Base-by-base conservation (phyloP, 2,329 filamentous ascomycete genomes). In the Spiromastix sp. region DNA sequence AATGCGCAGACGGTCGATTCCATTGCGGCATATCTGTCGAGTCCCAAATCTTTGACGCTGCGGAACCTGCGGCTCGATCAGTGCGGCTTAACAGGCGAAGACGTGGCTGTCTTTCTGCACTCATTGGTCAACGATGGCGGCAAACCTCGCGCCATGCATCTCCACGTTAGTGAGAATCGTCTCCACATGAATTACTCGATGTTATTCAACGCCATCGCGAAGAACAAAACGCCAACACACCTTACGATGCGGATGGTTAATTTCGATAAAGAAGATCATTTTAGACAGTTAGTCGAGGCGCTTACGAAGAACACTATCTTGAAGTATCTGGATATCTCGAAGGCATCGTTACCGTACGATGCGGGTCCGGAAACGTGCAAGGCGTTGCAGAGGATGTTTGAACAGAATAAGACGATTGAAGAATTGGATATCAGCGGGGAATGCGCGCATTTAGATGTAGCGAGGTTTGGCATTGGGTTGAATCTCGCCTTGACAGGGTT, bases 361-460 rank as follows among this genome's bases (percentile, higher is more conserved):
- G 79, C 79, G 3, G 72, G 74, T 6, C 70, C 73, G 7, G 76
- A 80, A 38, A 83, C 79, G 0, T 81, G 77, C 47, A 69, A 71
- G 40, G 70, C 74, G 10, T 55, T 84, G 37, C 71, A 76, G 42
- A 54, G 66, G 32, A 70, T 84, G 57, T 79, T 84, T 46, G 72
- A 75, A 21, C 70, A 79, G 34, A 84, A 84, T 41, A 64, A 66
- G n/a, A 76, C 73, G 1, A 59, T 84, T 2, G 67, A 77, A 45
- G 76, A 77, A 50, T 59, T 84, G 9, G 75, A 83, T 50, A 77
- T 84, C 29, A 81, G 78, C 17, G 79, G 79, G 6, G 79, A 83
- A 47, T 76, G 79, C 44, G 79, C 79, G 4, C 72, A 80, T 46
- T 55, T 84, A n/a, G 79, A 83, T 48, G 76, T 76, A 3, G 77